Percentiles rank a stretch among this genome's conserved stretches.
These are phyloP conservation scores for Vigna mungo DNA, from an alignment of 306 rosid species.

Conservation along the genomic window DNA sequence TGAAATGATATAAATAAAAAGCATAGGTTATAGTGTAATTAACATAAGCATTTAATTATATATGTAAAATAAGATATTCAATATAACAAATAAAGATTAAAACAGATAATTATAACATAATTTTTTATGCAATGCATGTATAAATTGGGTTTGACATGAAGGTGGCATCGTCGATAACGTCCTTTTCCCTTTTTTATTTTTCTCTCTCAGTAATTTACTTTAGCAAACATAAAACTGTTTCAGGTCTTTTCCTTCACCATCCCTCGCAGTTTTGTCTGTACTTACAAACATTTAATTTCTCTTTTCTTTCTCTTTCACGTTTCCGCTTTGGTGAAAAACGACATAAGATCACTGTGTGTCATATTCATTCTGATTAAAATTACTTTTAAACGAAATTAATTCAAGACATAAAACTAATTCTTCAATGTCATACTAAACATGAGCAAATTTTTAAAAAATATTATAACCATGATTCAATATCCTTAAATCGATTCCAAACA, in stretches of 20 bases:
- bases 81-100: neutral
- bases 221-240: neutral
- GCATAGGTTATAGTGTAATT: neutral
- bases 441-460: neutral
- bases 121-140: neutral
- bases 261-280: conserved; percentile 17
- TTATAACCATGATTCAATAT: too few species aligned
- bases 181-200: neutral
- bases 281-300: neutral
- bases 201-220: neutral
- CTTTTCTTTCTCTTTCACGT: neutral
- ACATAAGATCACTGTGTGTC: too few species aligned
- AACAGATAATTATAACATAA: neutral
- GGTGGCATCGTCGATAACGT: neutral
- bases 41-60: neutral
- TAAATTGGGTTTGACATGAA: neutral
- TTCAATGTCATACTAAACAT: too few species aligned
- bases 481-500: too few species aligned
- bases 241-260: neutral
- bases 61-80: neutral
- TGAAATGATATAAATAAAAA: too few species aligned
- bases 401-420: neutral
- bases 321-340: neutral
- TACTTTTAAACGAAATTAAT: too few species aligned
- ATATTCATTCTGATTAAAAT: too few species aligned